Conservation (phyloP, 148 eudicot genomes). For the Nepenthes gracilis region DNA sequence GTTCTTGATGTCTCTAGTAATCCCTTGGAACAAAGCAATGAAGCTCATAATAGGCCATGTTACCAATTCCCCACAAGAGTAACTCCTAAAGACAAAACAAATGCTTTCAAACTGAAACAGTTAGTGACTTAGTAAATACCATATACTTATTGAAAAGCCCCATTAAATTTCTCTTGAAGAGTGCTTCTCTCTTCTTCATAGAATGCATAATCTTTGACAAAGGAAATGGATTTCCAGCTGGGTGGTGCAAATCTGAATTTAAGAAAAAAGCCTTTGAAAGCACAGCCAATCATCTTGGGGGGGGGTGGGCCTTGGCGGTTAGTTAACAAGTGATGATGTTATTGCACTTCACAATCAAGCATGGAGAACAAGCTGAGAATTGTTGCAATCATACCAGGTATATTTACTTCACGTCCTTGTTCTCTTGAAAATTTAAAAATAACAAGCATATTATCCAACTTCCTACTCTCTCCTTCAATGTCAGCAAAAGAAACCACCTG, state of each 20-base stretch:
- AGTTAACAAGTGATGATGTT: too few species aligned
- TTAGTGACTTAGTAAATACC: slow-evolving; percentile 25
- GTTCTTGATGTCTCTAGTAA: too few species aligned
- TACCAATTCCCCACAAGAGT: too few species aligned
- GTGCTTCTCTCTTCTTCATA: slow-evolving; percentile 58
- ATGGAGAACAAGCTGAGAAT: neutral
- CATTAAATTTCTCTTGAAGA: slow-evolving; percentile 36
- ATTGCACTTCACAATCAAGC: neutral
- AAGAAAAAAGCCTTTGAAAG: neutral
- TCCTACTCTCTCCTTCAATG: slow-evolving; percentile 24
- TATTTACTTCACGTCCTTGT: slow-evolving; percentile 11
- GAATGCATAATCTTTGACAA: slow-evolving; percentile 31
- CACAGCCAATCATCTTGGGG: neutral
- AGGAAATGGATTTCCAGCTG: slow-evolving; percentile 24
- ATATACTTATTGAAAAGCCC: slow-evolving; percentile 25
- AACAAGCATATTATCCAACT: slow-evolving; percentile 27
- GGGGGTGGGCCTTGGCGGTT: too few species aligned
- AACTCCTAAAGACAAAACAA: too few species aligned
- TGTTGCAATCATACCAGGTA: slow-evolving; percentile 2
- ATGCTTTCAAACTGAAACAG: too few species aligned
- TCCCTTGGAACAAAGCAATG: too few species aligned
- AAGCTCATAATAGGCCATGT: too few species aligned
- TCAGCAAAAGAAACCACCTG: slow-evolving; percentile 59
- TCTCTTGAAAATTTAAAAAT: slow-evolving; percentile 21
- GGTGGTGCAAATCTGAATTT: slow-evolving; percentile 6